These are phyloP conservation scores for Pyrenopolyporus hunteri DNA, from an alignment of 495 filamentous ascomycete species.

Conservation along the genomic window DNA sequence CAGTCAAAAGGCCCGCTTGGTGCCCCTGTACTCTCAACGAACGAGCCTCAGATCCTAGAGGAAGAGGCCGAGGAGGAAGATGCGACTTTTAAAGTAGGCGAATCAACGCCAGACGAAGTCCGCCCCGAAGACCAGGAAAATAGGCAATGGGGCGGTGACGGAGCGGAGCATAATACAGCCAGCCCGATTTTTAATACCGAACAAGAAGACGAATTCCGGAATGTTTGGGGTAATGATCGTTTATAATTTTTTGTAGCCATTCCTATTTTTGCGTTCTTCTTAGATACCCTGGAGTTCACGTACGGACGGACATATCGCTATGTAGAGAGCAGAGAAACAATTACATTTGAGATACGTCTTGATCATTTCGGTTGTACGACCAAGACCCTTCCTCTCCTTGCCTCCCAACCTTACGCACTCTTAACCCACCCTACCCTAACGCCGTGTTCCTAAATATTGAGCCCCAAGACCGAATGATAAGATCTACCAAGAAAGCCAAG, in stretches of 20 bases:
- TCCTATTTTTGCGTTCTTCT: conserved; percentile 34
- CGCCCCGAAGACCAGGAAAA: conserved; percentile 18
- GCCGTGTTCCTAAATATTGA: neutral
- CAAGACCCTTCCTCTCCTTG: neutral
- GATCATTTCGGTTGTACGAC: neutral
- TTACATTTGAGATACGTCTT: neutral
- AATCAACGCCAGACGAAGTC: conserved; percentile 19
- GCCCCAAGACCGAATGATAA: neutral
- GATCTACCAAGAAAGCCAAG: neutral
- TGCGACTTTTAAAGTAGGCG: conserved; percentile 24
- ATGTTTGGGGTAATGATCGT: conserved; percentile 45
- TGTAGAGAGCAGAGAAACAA: neutral
- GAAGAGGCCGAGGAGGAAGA: conserved; percentile 43
- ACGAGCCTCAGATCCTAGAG: conserved; percentile 41
- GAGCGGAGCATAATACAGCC: conserved; percentile 11
- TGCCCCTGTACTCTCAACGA: conserved; percentile 38
- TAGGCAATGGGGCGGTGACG: conserved; percentile 30
- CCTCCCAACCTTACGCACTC: neutral
- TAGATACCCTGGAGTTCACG: conserved; percentile 43
- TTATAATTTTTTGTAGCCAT: conserved; percentile 30
- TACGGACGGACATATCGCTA: conserved; percentile 16
- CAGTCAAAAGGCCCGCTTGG: conserved; percentile 38
- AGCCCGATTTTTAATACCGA: conserved; percentile 37
- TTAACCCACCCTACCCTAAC: no score
- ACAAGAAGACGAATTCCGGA: conserved; percentile 45